These are phyloP conservation scores for Pichia paraexigua DNA, from an alignment of 805 yeast genomes.

Conservation along the genomic window DNA sequence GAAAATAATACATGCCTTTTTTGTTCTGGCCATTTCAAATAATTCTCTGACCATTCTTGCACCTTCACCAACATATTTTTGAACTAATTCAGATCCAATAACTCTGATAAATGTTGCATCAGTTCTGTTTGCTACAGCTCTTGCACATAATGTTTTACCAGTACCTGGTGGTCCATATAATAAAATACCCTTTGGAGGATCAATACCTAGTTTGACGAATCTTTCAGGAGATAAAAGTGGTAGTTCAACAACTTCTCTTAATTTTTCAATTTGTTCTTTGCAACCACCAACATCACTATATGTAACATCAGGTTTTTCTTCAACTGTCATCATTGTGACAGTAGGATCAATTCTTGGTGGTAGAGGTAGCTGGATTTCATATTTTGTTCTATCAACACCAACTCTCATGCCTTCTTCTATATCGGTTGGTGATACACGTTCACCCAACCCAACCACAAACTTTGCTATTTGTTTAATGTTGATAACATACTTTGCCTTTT, in stretches of 20 bases:
- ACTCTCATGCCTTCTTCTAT: slow-evolving; percentile 99
- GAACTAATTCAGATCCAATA: slow-evolving; percentile 96
- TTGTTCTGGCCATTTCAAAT: slow-evolving; percentile 98
- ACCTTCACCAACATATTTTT: slow-evolving; percentile 98
- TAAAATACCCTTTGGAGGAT: slow-evolving; percentile 97
- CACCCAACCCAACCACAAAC: slow-evolving; percentile 94
- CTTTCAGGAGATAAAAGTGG: slow-evolving; percentile 94
- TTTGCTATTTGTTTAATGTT: slow-evolving; percentile 97
- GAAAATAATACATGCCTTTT: slow-evolving; percentile 95
- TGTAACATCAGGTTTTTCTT: slow-evolving; percentile 98
- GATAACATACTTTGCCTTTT: slow-evolving; percentile 86
- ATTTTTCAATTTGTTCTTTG: slow-evolving; percentile 94
- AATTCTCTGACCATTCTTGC: slow-evolving; percentile 99
- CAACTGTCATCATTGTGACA: slow-evolving; percentile 99
- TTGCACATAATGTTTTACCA: slow-evolving; percentile 95
- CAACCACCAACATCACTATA: slow-evolving; percentile 98
- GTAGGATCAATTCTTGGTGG: slow-evolving; percentile 98
- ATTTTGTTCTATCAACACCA: slow-evolving; percentile 96
- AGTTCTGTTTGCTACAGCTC: slow-evolving; percentile 98
- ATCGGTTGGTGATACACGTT: slow-evolving; percentile 96
- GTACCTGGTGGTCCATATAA: slow-evolving; percentile 99
- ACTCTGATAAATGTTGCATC: slow-evolving; percentile 98
- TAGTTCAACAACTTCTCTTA: slow-evolving; percentile 92
- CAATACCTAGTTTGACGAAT: slow-evolving; percentile 93
- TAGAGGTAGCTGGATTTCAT: slow-evolving; percentile 92